These are phyloP conservation scores for Colletotrichum tofieldiae DNA, from an alignment of 2,329 filamentous ascomycete species.

Conservation along the genomic window DNA sequence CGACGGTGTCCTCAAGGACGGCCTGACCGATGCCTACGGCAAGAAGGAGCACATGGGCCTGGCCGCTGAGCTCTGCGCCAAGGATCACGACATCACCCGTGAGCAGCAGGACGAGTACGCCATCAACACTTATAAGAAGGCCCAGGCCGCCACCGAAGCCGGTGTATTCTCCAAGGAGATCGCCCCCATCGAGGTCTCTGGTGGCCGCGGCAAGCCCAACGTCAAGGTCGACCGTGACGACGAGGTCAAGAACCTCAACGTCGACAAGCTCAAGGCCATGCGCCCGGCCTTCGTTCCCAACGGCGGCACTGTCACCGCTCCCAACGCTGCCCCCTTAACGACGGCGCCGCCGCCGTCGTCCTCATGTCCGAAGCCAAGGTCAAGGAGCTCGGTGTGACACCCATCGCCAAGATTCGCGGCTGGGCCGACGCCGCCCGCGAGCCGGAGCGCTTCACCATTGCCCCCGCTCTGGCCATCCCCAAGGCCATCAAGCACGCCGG, in stretches of 20 bases:
- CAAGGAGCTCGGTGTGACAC: slow-evolving; percentile 91
- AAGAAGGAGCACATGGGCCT: slow-evolving; percentile 98
- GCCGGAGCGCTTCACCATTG: slow-evolving; percentile 95
- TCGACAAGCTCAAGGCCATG: slow-evolving; percentile 86
- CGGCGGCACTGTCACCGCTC: slow-evolving; percentile 91
- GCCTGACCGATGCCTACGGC: slow-evolving; percentile 90
- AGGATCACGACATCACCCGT: slow-evolving; percentile 85
- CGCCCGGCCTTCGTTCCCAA: slow-evolving; percentile 86
- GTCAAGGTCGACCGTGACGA: slow-evolving; percentile 89
- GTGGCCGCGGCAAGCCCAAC: slow-evolving; percentile 90
- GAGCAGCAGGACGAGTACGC: slow-evolving; percentile 96
- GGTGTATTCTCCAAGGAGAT: slow-evolving; percentile 91
- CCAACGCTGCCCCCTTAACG: slow-evolving; percentile 96
- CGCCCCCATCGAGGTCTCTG: slow-evolving; percentile 87
- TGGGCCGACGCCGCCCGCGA: slow-evolving; percentile 96
- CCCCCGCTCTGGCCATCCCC: slow-evolving; percentile 93
- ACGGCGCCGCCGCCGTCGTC: slow-evolving; percentile 92
- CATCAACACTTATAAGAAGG: slow-evolving; percentile 95
- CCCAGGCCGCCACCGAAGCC: slow-evolving; percentile 85
- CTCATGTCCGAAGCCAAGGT: slow-evolving; percentile 95
- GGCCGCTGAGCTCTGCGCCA: slow-evolving; percentile 90
- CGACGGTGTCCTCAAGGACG: slow-evolving; percentile 94
- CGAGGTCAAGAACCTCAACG: slow-evolving; percentile 94
- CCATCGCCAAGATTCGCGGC: slow-evolving; percentile 95
- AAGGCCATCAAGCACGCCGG: slow-evolving; percentile 98